Evolutionary conservation across 2,329 filamentous ascomycete species (phyloP), one percentile per base, ranked within the genome.

Genomic region (Monosporascus sp.): DNA sequence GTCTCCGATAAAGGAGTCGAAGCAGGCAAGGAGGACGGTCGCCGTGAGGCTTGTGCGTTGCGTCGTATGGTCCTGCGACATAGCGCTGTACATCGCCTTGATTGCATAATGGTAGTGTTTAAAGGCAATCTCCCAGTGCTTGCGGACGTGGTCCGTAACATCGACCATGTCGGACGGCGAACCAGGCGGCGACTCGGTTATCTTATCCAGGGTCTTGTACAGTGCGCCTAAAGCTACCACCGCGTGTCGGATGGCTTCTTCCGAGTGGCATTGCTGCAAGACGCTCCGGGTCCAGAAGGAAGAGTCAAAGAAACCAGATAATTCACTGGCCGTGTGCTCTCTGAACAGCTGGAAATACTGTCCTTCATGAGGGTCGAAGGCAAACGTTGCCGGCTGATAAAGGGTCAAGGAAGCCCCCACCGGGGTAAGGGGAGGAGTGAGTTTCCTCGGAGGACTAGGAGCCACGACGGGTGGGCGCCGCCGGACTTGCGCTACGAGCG

Each of bases 271-370:
- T 65, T 84, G 82, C 59, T 84, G 80, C 9, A 87, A 66, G 2
- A 88, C 83, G 37, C 79, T 78, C 44, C 77, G 74, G 1, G 77
- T 83, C 85, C 85, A 88, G 63, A 88, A 88, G 2, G 78, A 74
- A 20, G 78, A 80, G 63, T 87, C 81, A 56, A 88, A 88, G 64
- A 84, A 87, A 14, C 85, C 84, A 0, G 84, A 86, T 7, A 88
- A 71, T 61, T 86, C 82, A 47, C 71, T 78, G 1, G 84, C 81
- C 0, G 85, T 86, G 44, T 81, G 80, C 26, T 78, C 72, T 43
- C 79, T 78, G 60, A 87, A 87, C 14, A 86, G 69, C 53, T 83
- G 77, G 61, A 86, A 86, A 60, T 86, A 86, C 48, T 78, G 75
- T 18, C 73, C 75, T 56, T 87, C 83, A 48, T 74, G 71, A 5